phyloP scores from a whole-genome alignment of 2,329 filamentous ascomycete species.

The Pseudogymnoascus sp. region DNA sequence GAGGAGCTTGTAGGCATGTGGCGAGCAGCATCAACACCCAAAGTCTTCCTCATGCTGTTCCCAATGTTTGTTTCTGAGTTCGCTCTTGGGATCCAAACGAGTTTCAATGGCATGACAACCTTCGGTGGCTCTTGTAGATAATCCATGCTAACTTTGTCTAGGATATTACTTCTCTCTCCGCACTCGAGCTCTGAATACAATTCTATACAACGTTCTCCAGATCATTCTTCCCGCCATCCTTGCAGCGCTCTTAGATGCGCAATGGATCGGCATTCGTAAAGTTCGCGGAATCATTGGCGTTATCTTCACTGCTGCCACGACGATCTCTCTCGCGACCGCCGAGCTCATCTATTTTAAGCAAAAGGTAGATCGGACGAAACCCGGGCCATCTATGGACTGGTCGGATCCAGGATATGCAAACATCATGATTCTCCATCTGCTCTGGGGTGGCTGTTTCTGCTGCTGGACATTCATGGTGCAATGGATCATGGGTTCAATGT shows the following conservation, averaged over 20 bases:
- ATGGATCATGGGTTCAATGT: constrained; percentile 17
- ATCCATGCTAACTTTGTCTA: not conserved
- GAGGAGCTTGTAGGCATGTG: constrained; percentile 14
- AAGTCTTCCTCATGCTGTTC: constrained; percentile 16
- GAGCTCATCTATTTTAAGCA: constrained; percentile 13
- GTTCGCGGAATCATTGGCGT: constrained; percentile 12
- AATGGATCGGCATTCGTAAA: constrained; percentile 7
- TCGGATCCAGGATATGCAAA: constrained; percentile 13
- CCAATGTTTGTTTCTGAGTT: constrained; percentile 18
- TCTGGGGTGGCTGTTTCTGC: constrained; percentile 16
- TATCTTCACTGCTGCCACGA: constrained; percentile 12
- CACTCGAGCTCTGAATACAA: constrained; percentile 17
- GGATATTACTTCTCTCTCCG: constrained; percentile 17
- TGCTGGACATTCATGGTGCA: constrained; percentile 15
- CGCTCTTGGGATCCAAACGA: constrained; percentile 13
- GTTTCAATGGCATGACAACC: constrained; percentile 11
- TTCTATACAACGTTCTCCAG: constrained; percentile 13
- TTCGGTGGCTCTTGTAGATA: not conserved
- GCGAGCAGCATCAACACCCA: constrained; percentile 12
- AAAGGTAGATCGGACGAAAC: constrained; percentile 7
- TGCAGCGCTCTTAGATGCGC: constrained; percentile 13
- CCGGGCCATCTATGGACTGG: constrained; percentile 12
- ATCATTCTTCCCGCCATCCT: constrained; percentile 17
- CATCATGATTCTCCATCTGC: constrained; percentile 15
- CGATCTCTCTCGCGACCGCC: constrained; percentile 9